phyloP scores from a whole-genome alignment of 345 rosid species.

The Eucalyptus camaldulensis region DNA sequence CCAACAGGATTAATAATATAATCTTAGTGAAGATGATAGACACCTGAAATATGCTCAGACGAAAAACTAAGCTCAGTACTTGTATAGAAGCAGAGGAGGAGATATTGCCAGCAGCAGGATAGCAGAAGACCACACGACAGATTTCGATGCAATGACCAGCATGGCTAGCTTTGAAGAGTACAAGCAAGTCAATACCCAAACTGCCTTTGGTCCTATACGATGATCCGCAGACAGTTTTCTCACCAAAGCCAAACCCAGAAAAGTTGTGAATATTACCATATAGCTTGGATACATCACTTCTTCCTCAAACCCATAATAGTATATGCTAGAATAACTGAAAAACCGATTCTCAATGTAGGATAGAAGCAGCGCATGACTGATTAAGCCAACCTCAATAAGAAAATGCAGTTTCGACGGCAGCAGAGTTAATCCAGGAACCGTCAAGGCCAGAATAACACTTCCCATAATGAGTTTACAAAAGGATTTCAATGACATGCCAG shows the following conservation, averaged over 20 bases:
- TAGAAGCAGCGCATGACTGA: slow-evolving; percentile 64
- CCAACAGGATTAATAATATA: background rate
- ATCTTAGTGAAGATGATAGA: background rate
- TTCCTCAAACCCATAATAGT: slow-evolving; percentile 85
- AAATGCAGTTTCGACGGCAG: slow-evolving; percentile 72
- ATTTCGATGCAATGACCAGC: slow-evolving; percentile 79
- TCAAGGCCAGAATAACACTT: slow-evolving; percentile 72
- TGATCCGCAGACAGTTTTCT: slow-evolving; percentile 69
- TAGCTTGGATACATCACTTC: slow-evolving; percentile 99
- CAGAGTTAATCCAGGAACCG: slow-evolving; percentile 90
- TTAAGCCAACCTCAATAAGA: slow-evolving; percentile 71
- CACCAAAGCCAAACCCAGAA: slow-evolving; percentile 74
- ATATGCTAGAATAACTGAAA: slow-evolving; percentile 80
- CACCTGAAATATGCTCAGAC: background rate
- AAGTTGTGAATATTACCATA: slow-evolving; percentile 86
- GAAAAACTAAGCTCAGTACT: slow-evolving; percentile 17
- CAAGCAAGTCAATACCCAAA: slow-evolving; percentile 89
- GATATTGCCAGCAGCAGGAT: slow-evolving; percentile 74
- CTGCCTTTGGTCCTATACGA: slow-evolving; percentile 68
- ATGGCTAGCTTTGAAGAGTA: slow-evolving; percentile 88
- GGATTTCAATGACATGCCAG: slow-evolving; percentile 90
- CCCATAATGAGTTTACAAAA: slow-evolving; percentile 89
- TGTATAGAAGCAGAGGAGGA: slow-evolving; percentile 93
- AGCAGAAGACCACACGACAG: slow-evolving; percentile 84
- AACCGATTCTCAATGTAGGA: slow-evolving; percentile 84